Percentiles rank a stretch among this genome's conserved stretches.
These are phyloP conservation scores for Boletales sp. DNA, from an alignment of 768 basidiomycete genomes.

Conservation along the genomic window DNA sequence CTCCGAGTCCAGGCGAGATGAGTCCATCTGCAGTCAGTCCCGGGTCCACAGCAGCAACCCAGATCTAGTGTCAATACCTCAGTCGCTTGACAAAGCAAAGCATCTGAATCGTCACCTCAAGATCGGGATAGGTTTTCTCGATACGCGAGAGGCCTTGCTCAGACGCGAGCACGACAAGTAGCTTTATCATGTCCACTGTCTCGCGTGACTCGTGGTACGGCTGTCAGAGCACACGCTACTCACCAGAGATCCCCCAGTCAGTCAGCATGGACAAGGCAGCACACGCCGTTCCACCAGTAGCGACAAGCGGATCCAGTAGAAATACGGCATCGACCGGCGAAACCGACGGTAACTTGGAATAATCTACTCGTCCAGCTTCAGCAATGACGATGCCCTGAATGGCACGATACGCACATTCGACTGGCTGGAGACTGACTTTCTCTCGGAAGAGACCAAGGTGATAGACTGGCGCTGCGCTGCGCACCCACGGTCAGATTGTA, in stretches of 20 bases:
- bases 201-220: constrained; percentile 1
- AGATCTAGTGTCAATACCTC: constrained; percentile 55
- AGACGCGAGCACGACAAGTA: constrained; percentile 80
- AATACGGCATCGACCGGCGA: constrained; percentile 81
- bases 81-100: neutral
- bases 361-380: constrained; percentile 48
- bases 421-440: constrained; percentile 82
- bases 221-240: constrained; percentile 13
- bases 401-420: constrained; percentile 64
- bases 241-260: constrained; percentile 79
- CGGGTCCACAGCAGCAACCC: constrained; percentile 80
- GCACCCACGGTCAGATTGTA: constrained; percentile 1
- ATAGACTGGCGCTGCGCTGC: constrained; percentile 77
- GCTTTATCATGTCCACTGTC: constrained; percentile 67
- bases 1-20: constrained; percentile 88
- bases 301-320: constrained; percentile 88
- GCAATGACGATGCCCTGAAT: neutral
- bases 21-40: constrained; percentile 70
- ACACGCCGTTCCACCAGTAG: constrained; percentile 88
- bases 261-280: constrained; percentile 84
- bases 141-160: constrained; percentile 69
- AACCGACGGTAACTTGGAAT: constrained; percentile 79
- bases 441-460: constrained; percentile 90
- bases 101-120: constrained; percentile 55
- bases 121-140: constrained; percentile 61